phyloP scores from a whole-genome alignment of 2,329 filamentous ascomycete genomes.

The Akanthomyces dipterigenus region DNA sequence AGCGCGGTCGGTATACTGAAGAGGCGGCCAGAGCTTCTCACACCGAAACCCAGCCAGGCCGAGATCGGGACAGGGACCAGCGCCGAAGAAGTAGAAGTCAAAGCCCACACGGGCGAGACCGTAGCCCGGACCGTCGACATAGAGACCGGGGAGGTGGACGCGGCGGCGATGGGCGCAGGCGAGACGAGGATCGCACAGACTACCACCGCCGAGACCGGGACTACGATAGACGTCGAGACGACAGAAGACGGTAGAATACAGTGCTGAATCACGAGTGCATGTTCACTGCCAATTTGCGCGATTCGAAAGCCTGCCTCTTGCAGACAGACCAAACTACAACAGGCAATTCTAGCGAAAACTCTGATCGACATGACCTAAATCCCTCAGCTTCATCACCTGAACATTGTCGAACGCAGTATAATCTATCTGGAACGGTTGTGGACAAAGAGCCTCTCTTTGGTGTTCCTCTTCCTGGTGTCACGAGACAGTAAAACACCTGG shows the following conservation, averaged over 20 bases:
- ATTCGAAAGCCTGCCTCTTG: neutral
- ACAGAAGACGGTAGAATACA: neutral
- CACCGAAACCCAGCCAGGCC: slow-evolving; percentile 6
- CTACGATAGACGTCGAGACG: neutral
- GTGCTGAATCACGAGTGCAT: neutral
- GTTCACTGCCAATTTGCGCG: neutral
- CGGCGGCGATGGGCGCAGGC: neutral
- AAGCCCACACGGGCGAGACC: slow-evolving; percentile 29
- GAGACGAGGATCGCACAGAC: slow-evolving; percentile 4
- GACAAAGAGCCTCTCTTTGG: neutral
- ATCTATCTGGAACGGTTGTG: neutral
- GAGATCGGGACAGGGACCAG: slow-evolving; percentile 9
- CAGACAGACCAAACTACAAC: neutral
- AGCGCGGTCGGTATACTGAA: slow-evolving; percentile 16
- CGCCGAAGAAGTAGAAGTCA: slow-evolving; percentile 36
- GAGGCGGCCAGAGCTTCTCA: neutral
- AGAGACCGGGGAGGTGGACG: slow-evolving; percentile 25
- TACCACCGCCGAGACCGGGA: neutral
- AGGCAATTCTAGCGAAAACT: neutral
- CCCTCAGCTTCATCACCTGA: neutral
- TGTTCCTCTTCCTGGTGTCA: no score
- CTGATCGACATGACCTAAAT: neutral
- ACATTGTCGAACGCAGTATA: neutral
- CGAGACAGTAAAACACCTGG: neutral
- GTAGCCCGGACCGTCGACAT: slow-evolving; percentile 27